Base-by-base conservation (phyloP, 495 filamentous ascomycete species). In the Podospora comata region DNA sequence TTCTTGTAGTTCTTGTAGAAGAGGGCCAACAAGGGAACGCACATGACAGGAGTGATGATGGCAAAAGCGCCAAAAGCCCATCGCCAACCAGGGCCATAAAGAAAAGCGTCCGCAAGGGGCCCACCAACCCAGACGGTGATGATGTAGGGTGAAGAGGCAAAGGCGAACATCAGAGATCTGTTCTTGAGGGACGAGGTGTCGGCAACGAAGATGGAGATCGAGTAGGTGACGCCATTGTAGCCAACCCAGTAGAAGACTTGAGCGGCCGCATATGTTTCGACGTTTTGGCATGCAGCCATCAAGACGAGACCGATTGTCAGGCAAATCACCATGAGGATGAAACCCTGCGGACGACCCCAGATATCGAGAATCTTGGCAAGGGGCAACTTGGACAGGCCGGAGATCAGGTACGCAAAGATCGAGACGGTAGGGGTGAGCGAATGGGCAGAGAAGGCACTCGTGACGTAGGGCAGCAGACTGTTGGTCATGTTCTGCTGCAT, bases 311-410 rank as follows among this genome's bases (percentile, higher is more conserved):
- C 84, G 1, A 83, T 30, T 15, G 76, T 78, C 55, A 64, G 15
- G 64, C 81, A 76, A 6, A 73, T 68, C 18, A 81, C 70, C 73
- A 78, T 79, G 34, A 77, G 65, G 16, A 76, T 61, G 48, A 81
- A 79, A 44, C 79, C 83, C 71, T 71, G 85, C 67, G 74, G 86
- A 69, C 82, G 81, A 64, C 87, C 89, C 82, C 85, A 90, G 20
- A 88, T 75, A 72, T 92, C 87, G 70, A 90, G 77, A 56, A 91
- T 77, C 75, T 90, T 90, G 44, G 88, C 87, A 15, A 89, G 75
- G 0, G 88, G 83, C 23, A 91, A 77, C 63, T 85, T 87, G 58
- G 81, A 74, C 30, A 88, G 78, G 62, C 87, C 89, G 65, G 85
- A 88, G 65, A 92, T 84, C 69, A 91, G 74, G 23, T 71, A 78